These are phyloP conservation scores for Saccharomycopsis olivae DNA, from an alignment of 805 yeast species.

Conservation along the genomic window DNA sequence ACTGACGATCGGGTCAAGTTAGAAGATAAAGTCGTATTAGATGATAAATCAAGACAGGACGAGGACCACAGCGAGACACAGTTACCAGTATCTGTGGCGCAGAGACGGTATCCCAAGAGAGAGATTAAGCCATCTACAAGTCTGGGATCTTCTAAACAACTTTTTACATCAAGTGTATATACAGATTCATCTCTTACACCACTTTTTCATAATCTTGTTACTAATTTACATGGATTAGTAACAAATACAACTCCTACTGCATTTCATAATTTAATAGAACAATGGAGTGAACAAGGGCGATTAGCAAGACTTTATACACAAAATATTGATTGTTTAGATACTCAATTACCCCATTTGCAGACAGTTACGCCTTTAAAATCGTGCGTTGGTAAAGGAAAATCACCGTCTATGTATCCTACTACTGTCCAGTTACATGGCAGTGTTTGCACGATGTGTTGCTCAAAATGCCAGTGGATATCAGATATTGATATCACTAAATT, in stretches of 20 bases:
- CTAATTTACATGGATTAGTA: slow-evolving; percentile 39
- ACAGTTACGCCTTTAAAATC: slow-evolving; percentile 39
- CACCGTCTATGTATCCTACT: slow-evolving; percentile 32
- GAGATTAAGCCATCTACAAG: not conserved
- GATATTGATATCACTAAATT: slow-evolving; percentile 45
- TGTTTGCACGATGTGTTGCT: slow-evolving; percentile 59
- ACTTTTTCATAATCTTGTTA: slow-evolving; percentile 67
- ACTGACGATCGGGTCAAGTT: not conserved
- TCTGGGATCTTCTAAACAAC: slow-evolving; percentile 32
- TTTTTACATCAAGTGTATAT: slow-evolving; percentile 75
- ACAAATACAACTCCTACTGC: slow-evolving; percentile 59
- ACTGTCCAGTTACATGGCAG: slow-evolving; percentile 83
- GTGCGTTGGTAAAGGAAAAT: slow-evolving; percentile 1
- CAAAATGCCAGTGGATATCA: slow-evolving; percentile 57
- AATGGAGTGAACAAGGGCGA: slow-evolving; percentile 50
- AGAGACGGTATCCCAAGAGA: slow-evolving; percentile 6
- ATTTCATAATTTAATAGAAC: slow-evolving; percentile 58
- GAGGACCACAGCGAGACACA: not conserved
- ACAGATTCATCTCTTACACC: slow-evolving; percentile 48
- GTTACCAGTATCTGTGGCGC: too few relatives aligned
- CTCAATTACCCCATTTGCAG: slow-evolving; percentile 37
- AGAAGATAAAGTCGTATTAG: slow-evolving; percentile 25
- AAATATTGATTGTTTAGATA: slow-evolving; percentile 76
- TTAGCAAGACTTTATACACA: slow-evolving; percentile 74
- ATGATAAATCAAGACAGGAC: slow-evolving; percentile 30